Base-by-base conservation (phyloP, 805 yeast genomes). In the Myxozyma geophila region DNA sequence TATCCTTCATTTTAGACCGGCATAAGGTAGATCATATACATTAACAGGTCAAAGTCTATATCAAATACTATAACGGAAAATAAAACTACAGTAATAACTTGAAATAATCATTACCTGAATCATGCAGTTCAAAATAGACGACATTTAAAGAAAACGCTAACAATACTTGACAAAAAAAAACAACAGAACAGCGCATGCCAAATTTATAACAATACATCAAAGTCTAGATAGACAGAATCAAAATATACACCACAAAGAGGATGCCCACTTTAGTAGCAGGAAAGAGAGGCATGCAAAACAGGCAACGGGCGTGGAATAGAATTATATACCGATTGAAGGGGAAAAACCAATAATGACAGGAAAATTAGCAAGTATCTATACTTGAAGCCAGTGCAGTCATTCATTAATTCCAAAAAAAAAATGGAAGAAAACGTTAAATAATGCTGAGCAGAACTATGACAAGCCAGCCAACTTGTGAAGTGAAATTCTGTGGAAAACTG, bases 41-140 rank as follows among this genome's bases (percentile, higher is more conserved):
- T 43, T 43, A 43, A n/a, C 15, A 43, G n/a, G 43, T n/a, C 17
- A 15, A 47, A 47, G 15, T 47, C 35, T 47, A 48, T 33, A 40
- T 33, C 15, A 46, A 44, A 44, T n/a, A 13, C 23, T 17, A 13
- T 35, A 21, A 10, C 13, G 35, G 17, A 35, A 52, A 52, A 17
- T 9, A 39, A 1, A 52, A 39, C 28, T 9, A 54, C 13, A 21
- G 19, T 17, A 41, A 35, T 23, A 12, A 41, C n/a, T 53, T 10
- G 21, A 21, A 40, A 46, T 46, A 21, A 40, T 2, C 46, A 37
- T 51, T 13, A 37, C 33, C 54, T 19, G 17, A 51, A 37, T 51
- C 54, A 51, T 51, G 54, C 54, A 37, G 54, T 51, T 37, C 44
- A 37, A 51, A 37, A n/a, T 40, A 13, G 47, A 33, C 35, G 17